Base-by-base conservation (phyloP, 2,329 filamentous ascomycete species). In the Sphaerulina vaccinii region DNA sequence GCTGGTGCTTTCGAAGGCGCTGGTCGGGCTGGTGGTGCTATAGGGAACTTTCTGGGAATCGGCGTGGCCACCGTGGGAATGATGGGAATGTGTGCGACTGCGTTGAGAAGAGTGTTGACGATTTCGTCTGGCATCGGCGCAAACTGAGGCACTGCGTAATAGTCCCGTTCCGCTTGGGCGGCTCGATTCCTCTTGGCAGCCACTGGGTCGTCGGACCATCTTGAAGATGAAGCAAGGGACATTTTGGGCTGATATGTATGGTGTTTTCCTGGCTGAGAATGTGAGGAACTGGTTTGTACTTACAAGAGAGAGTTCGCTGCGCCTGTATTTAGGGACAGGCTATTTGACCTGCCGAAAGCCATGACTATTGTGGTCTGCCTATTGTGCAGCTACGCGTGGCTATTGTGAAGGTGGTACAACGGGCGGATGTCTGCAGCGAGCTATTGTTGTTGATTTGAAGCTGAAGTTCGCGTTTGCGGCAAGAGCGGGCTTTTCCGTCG, bases 311-410 rank as follows among this genome's bases (percentile, higher is more conserved):
- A 61, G 64, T 75, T 75, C 43, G 68, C 67, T 19, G 71, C 68
- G 55, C 73, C 73, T 16, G 79, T 82, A 62, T 81, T 82, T 62
- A 82, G 74, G 53, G 74, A 78, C 63, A 82, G 69, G 51, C 73
- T 75, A 62, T 76, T 76, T 19, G 73, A 76, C 18, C 39, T 19
- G 16, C 37, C 37, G 19, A 39, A 39, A 11, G 37, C 37, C 37
- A 39, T 39, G 36, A 21, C 18, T 18, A 11, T 39, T 39, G 18
- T 13, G 16, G 37, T 21, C 10, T 22, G 9, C 16, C 37, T 39
- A 6, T 39, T 39, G 37, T 39, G 37, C 37, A 11, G 37, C 37
- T 39, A 39, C 13, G 24, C 24, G 24, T 29, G 24, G 24, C 24
- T 29, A 29, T 29, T 29, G 24, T 29, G 24, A 29, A 11, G 24